These are phyloP conservation scores for Nakataea oryzae DNA, from an alignment of 2,329 filamentous ascomycete genomes.

Conservation along the genomic window DNA sequence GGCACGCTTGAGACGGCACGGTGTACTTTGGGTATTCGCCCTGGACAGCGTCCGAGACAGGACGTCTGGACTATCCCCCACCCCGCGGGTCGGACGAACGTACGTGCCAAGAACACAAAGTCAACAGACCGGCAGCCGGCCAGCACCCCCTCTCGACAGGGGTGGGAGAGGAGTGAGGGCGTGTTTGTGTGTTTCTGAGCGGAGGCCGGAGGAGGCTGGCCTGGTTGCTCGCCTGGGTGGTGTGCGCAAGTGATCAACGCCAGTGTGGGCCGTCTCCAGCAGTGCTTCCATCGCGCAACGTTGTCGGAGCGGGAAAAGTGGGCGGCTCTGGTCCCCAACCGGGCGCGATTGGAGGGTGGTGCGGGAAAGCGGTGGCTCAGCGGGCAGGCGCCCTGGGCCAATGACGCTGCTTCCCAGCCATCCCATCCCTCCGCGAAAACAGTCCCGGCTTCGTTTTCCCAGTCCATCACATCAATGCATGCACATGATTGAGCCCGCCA, in stretches of 20 bases:
- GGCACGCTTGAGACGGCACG: too few relatives aligned
- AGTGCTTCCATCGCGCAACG: background rate
- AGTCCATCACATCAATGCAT: background rate
- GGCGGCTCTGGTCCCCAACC: background rate
- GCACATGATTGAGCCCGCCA: background rate
- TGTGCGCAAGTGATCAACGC: background rate
- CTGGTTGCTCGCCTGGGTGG: background rate
- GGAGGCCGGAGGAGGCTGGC: too few relatives aligned
- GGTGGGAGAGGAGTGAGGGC: background rate
- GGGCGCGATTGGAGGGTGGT: background rate
- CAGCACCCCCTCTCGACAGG: too few relatives aligned
- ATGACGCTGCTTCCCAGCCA: conserved; percentile 5
- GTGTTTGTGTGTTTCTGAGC: background rate
- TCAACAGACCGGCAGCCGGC: too few relatives aligned
- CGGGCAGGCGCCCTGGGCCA: background rate
- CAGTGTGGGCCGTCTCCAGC: background rate
- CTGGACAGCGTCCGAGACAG: too few relatives aligned
- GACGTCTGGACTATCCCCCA: too few relatives aligned
- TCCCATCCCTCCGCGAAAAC: background rate
- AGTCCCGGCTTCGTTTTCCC: background rate
- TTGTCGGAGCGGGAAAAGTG: background rate
- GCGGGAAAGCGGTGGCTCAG: background rate
- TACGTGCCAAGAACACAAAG: too few relatives aligned
- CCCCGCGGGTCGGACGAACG: too few relatives aligned
- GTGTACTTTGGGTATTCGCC: too few relatives aligned